These are phyloP conservation scores for Erodium texanum DNA, from an alignment of 441 rosid species.

Conservation along the genomic window DNA sequence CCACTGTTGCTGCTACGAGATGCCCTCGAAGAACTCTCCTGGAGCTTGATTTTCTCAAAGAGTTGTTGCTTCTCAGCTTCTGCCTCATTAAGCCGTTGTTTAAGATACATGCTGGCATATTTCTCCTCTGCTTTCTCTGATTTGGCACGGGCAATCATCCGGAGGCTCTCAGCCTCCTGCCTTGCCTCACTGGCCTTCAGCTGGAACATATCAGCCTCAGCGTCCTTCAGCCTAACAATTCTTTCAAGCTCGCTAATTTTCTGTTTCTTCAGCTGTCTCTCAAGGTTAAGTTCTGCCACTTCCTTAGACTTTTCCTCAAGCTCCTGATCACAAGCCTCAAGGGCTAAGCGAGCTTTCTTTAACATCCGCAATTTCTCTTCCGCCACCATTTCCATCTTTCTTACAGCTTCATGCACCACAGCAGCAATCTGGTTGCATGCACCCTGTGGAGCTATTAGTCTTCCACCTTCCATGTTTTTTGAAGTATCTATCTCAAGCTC, in stretches of 20 bases:
- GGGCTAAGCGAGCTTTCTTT: not conserved
- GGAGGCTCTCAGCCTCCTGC: conserved; percentile 3
- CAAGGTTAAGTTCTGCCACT: not conserved
- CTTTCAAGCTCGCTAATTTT: not conserved
- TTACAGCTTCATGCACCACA: conserved; percentile 5
- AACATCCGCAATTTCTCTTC: conserved; percentile 4
- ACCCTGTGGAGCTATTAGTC: conserved; percentile 3
- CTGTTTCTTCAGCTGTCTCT: conserved; percentile 5
- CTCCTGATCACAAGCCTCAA: conserved; percentile 2
- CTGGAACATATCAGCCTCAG: conserved; percentile 5
- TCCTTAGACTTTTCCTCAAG: not conserved
- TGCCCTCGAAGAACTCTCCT: not conserved
- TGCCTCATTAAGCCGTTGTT: not conserved
- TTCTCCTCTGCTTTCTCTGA: conserved; percentile 3
- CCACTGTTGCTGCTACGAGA: not conserved
- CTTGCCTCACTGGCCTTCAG: conserved; percentile 1
- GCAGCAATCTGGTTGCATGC: conserved; percentile 5
- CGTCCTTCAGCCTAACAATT: conserved; percentile 2
- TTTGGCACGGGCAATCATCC: conserved; percentile 1
- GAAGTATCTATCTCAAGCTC: conserved; percentile 5
- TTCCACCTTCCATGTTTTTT: conserved; percentile 1
- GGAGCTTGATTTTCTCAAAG: not conserved
- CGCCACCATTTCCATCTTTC: conserved; percentile 1
- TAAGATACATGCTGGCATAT: conserved; percentile 5
- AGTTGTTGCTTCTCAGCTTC: not conserved